Base-by-base conservation (phyloP, 2,329 filamentous ascomycete genomes). In the Trichoderma harzianum region DNA sequence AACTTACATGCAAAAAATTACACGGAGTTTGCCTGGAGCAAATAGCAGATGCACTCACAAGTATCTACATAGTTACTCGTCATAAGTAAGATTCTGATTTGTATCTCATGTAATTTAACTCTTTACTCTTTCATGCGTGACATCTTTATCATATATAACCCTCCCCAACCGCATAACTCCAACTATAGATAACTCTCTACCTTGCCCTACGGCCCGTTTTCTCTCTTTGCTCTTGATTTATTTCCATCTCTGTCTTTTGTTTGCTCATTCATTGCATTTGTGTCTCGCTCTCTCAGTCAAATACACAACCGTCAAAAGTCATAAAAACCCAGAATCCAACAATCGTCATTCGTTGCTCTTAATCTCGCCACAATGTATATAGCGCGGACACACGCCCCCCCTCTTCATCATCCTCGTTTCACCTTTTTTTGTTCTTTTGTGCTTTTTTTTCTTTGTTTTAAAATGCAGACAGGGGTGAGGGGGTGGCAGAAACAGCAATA, bases 321-420 rank as follows among this genome's bases (percentile, higher is more conserved):
- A 68, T 64, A 70, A 75, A 74, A 73, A 73, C 73, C 34, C 64
- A 67, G 64, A 43, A 67, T 74, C 74, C 74, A 75, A 75, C 57
- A 62, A 24, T 73, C 74, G 53, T 75, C 63, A 60, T 70, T 67
- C 70, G 58, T 70, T 64, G 16, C 60, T 55, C 70, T 72, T 62
- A 30, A 72, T 66, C 70, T 51, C 55, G 43, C 39, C 67, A 51
- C 34, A 53, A 26, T 61, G 55, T 30, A 36, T 60, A 32, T 60
- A 24, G 53, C 65, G 53, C 34, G 30, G 32, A 36, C 60, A 28
- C 24, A 63, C 36, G 14, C 6, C 18, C 36, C 60, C 28, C 10
- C 57, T 34, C 57, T 28, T 51, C n/a, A 34, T 47, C 36, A 7
- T 67, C 69, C 71, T 68, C 72, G 55, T 71, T 71, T 72, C 51